Conservation (phyloP, 441 rosid species). For the Codiaeum variegatum region DNA sequence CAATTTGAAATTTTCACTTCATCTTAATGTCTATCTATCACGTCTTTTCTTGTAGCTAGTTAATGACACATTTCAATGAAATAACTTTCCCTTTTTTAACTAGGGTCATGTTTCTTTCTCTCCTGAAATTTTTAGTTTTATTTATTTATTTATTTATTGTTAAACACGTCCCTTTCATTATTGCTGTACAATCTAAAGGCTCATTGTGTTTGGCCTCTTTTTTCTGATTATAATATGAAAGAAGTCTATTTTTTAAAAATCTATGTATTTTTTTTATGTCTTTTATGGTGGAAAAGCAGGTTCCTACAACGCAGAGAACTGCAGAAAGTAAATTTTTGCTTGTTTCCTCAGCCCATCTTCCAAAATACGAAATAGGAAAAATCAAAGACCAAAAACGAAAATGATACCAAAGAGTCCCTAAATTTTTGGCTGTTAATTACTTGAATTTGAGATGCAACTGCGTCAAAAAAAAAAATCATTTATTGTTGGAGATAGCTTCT, state of each 20-base stretch:
- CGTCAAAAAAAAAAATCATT: neutral
- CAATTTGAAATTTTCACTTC: neutral
- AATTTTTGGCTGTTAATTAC: neutral
- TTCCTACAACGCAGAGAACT: too few relatives aligned
- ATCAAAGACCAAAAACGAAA: too few relatives aligned
- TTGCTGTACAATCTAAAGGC: too few relatives aligned
- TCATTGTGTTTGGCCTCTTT: too few relatives aligned
- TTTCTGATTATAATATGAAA: too few relatives aligned
- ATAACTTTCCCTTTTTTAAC: neutral
- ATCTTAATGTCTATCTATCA: neutral
- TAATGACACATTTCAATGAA: neutral
- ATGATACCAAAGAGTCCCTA: too few relatives aligned
- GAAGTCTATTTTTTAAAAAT: too few relatives aligned
- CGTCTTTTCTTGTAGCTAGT: neutral
- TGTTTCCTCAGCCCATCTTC: too few relatives aligned
- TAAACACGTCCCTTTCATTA: neutral
- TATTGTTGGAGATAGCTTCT: neutral
- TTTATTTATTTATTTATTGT: neutral
- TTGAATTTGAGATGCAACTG: neutral
- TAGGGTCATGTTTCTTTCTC: neutral
- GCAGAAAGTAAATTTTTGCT: too few relatives aligned
- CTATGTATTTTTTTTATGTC: too few relatives aligned
- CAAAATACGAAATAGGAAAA: too few relatives aligned
- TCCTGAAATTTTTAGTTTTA: neutral
- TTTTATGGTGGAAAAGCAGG: too few relatives aligned